phyloP scores from a whole-genome alignment of 164 flowering plant genomes.

The Tetracentron sinense region DNA sequence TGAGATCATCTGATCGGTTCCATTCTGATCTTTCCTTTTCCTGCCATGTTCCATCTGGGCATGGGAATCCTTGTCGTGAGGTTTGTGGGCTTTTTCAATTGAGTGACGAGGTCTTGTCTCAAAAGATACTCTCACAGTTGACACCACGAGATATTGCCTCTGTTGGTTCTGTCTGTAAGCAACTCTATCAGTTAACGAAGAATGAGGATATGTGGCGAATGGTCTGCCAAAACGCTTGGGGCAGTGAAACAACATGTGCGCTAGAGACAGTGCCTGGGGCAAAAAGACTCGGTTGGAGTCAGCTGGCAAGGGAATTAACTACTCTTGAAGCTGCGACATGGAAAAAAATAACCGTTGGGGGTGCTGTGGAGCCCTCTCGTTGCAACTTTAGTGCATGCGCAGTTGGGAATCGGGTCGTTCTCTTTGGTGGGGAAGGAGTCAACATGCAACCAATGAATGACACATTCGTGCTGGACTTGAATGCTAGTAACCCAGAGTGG shows the following conservation, averaged over 20 bases:
- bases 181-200: conserved; percentile 5
- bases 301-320: conserved; percentile 10
- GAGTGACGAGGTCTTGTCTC: conserved; percentile 12
- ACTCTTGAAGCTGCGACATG: conserved; percentile 14
- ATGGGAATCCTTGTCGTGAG: conserved; percentile 25
- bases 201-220: conserved; percentile 13
- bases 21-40: conserved; percentile 28
- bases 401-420: conserved; percentile 15
- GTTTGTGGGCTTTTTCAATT: conserved; percentile 8
- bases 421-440: conserved; percentile 12
- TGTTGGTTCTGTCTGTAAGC: conserved; percentile 11
- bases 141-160: conserved; percentile 16
- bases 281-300: conserved; percentile 15
- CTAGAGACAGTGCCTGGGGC: conserved; percentile 10
- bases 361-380: no score
- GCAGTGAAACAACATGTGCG: conserved; percentile 9
- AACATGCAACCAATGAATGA: conserved; percentile 16
- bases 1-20: conserved; percentile 27
- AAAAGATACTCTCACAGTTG: conserved; percentile 6
- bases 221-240: conserved; percentile 18
- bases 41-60: conserved; percentile 24
- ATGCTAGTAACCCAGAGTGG: conserved; percentile 10
- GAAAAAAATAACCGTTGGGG: conserved; percentile 5
- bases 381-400: no score
- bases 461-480: conserved; percentile 12